A percentile compares a stretch with the other conserved stretches of the same genome.
phyloP scores from a whole-genome alignment of 2,329 filamentous ascomycete species.

The Aspergillus versicolor region DNA sequence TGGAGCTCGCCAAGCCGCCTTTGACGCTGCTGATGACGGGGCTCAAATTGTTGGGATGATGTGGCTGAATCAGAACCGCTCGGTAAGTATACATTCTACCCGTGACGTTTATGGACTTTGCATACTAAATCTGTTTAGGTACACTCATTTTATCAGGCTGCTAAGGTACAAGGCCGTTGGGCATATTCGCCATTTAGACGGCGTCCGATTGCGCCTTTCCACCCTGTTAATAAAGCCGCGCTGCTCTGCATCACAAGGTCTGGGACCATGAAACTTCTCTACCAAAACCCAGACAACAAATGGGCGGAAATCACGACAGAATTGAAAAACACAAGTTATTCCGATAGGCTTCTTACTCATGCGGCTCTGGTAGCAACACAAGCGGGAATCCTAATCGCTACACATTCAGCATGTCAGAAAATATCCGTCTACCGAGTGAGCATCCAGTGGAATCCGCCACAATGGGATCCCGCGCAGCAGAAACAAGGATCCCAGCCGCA shows the following conservation, averaged over 20 bases:
- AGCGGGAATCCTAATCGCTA: constrained; percentile 48
- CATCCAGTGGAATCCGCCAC: constrained; percentile 70
- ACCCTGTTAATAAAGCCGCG: constrained; percentile 66
- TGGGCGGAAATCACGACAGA: constrained; percentile 73
- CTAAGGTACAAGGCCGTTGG: constrained; percentile 64
- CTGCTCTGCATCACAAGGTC: constrained; percentile 74
- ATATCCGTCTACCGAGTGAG: constrained; percentile 71
- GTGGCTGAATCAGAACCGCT: constrained; percentile 70
- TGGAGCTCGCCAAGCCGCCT: constrained; percentile 59
- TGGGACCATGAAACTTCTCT: constrained; percentile 73
- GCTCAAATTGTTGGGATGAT: constrained; percentile 78
- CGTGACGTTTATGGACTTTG: neutral
- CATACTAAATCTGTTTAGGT: constrained; percentile 28
- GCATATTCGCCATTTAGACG: constrained; percentile 67
- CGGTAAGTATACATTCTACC: constrained; percentile 30
- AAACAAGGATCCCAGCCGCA: constrained; percentile 30
- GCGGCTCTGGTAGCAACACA: constrained; percentile 73
- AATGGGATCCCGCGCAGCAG: constrained; percentile 49
- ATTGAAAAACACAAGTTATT: constrained; percentile 69
- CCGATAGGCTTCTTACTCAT: constrained; percentile 76
- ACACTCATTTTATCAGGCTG: constrained; percentile 56
- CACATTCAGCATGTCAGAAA: constrained; percentile 60
- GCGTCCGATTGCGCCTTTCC: constrained; percentile 68
- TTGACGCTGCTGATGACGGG: constrained; percentile 72
- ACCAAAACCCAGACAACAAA: constrained; percentile 69